Conservation (phyloP, 768 basidiomycete species). For the Suillus paluster region DNA sequence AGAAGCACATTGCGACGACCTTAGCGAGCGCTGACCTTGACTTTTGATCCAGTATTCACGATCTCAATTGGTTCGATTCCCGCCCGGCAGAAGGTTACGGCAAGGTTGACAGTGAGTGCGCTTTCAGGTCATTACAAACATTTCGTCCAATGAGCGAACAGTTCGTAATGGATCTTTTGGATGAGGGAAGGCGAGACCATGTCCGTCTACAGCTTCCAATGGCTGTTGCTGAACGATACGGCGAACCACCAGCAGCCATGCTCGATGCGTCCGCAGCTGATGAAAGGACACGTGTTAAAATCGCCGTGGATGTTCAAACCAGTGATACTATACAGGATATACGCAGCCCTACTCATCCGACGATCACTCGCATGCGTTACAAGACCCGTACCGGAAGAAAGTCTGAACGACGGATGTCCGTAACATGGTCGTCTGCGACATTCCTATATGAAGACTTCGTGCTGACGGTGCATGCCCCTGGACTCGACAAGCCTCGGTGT, state of each 20-base stretch:
- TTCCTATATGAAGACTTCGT: conserved; percentile 57
- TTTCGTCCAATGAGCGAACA: conserved; percentile 18
- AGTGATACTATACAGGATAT: conserved; percentile 46
- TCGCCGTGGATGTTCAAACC: conserved; percentile 55
- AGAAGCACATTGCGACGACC: conserved; percentile 6
- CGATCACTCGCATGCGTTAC: conserved; percentile 40
- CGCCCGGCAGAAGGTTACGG: conserved; percentile 41
- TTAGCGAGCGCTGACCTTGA: not conserved
- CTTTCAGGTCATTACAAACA: not conserved
- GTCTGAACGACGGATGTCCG: conserved; percentile 46
- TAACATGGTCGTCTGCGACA: conserved; percentile 41
- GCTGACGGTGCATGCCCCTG: conserved; percentile 50
- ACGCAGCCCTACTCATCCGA: conserved; percentile 51
- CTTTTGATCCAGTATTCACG: conserved; percentile 48
- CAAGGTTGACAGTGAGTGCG: conserved; percentile 46
- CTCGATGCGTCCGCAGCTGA: conserved; percentile 32
- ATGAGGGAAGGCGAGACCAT: conserved; percentile 51
- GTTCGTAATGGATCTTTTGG: conserved; percentile 58
- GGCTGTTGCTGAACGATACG: conserved; percentile 55
- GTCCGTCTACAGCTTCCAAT: conserved; percentile 59
- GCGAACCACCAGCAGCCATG: conserved; percentile 45
- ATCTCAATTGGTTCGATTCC: conserved; percentile 62
- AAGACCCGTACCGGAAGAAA: conserved; percentile 35
- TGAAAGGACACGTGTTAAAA: conserved; percentile 40
- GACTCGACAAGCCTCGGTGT: conserved; percentile 57